Evolutionary conservation across 805 yeast genomes (phyloP).

Genomic region (Starmerella bombi): DNA sequence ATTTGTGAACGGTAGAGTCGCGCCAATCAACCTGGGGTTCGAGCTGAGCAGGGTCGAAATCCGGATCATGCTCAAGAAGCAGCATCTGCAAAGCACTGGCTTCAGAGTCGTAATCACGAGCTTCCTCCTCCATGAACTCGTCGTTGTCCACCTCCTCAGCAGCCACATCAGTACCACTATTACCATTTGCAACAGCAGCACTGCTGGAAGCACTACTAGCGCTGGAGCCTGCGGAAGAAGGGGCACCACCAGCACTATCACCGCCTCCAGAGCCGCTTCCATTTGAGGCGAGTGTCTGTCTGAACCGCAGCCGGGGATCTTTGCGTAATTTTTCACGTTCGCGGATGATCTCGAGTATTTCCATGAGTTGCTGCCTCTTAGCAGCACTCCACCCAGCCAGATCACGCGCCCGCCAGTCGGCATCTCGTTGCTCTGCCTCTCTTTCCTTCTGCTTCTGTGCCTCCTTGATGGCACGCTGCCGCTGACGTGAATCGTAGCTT

Average conservation of each 20-base stretch:
- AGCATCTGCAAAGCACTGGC: conserved; percentile 49
- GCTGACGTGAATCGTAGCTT: conserved; percentile 73
- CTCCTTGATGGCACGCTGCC: conserved; percentile 67
- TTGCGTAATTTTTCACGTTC: conserved; percentile 58
- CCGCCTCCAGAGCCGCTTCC: not conserved
- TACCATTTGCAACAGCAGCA: not conserved
- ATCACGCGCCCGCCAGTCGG: conserved; percentile 64
- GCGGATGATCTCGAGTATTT: conserved; percentile 45
- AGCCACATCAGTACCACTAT: too few relatives aligned
- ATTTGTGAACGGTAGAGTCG: conserved; percentile 63
- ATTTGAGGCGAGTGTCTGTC: conserved; percentile 5
- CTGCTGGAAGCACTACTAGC: not conserved
- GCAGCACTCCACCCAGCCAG: conserved; percentile 66
- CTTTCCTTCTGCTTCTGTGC: conserved; percentile 47
- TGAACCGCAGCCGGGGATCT: conserved; percentile 38
- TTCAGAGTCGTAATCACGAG: conserved; percentile 46
- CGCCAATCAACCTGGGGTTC: conserved; percentile 74
- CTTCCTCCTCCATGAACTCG: conserved; percentile 54
- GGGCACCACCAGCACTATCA: not conserved
- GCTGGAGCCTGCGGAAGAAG: not conserved
- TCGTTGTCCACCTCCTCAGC: conserved; percentile 2
- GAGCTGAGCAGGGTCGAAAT: conserved; percentile 75
- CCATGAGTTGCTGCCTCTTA: conserved; percentile 48
- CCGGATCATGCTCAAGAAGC: conserved; percentile 69
- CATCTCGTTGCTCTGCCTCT: conserved; percentile 52